Evolutionary conservation across 208 protist genomes (phyloP).

Genomic region (Leishmania amazonensis): DNA sequence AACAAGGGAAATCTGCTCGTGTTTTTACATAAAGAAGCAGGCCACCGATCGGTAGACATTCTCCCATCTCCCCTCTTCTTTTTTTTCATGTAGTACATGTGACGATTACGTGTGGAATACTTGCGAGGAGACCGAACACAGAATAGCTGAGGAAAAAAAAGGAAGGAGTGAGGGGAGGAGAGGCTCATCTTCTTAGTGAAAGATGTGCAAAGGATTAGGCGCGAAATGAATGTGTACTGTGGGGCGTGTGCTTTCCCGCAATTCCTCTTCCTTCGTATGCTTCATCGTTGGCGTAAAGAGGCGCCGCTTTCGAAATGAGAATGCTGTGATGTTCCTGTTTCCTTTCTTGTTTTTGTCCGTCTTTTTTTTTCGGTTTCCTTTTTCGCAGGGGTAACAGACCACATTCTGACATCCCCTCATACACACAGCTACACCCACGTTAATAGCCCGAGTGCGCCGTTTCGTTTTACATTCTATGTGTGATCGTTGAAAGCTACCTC

Average conservation of each 20-base stretch:
- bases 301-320: background rate
- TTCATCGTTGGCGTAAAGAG: background rate
- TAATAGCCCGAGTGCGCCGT: conserved; percentile 7
- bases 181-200: background rate
- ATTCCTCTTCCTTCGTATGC: background rate
- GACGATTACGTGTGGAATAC: background rate
- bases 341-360: background rate
- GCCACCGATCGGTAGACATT: background rate
- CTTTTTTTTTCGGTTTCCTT: background rate
- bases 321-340: background rate
- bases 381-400: conserved; percentile 5
- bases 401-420: background rate
- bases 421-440: conserved; percentile 10
- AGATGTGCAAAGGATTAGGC: conserved; percentile 3
- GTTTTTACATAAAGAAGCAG: background rate
- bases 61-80: conserved; percentile 3
- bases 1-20: conserved; percentile 1
- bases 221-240: background rate
- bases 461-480: conserved; percentile 3
- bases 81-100: background rate
- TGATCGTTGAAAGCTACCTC: conserved; percentile 7
- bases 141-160: background rate
- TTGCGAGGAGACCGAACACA: background rate
- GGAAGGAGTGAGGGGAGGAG: background rate
- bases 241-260: conserved; percentile 1